Conservation (phyloP, 2,329 filamentous ascomycete genomes). For the Mycogone perniciosa region DNA sequence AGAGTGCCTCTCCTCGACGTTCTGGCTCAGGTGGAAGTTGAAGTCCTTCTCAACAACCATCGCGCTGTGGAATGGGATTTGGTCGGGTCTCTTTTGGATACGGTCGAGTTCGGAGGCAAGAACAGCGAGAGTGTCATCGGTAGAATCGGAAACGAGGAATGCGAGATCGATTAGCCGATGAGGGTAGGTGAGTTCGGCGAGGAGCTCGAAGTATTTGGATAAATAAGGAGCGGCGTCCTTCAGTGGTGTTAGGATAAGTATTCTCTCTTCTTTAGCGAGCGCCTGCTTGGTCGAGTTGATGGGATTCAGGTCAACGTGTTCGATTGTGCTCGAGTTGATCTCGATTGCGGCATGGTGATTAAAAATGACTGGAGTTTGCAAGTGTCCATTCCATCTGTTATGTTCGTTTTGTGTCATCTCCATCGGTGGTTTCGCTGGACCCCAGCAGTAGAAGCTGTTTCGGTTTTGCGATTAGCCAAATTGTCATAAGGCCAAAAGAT, state of each 20-base stretch:
- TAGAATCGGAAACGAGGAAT: constrained; percentile 88
- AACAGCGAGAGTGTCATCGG: constrained; percentile 84
- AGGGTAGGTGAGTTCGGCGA: constrained; percentile 85
- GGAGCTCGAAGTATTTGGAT: constrained; percentile 85
- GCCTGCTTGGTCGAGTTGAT: constrained; percentile 78
- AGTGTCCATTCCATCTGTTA: constrained; percentile 78
- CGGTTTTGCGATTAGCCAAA: constrained; percentile 7
- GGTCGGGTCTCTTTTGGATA: constrained; percentile 74
- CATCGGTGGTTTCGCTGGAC: constrained; percentile 90
- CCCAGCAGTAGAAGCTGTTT: constrained; percentile 91
- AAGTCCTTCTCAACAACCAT: constrained; percentile 91
- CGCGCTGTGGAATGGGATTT: constrained; percentile 78
- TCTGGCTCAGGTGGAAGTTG: constrained; percentile 65
- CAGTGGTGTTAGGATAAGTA: constrained; percentile 87
- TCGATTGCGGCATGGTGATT: constrained; percentile 88
- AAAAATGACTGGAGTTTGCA: constrained; percentile 90
- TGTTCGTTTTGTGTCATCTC: constrained; percentile 90
- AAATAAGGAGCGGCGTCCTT: constrained; percentile 82
- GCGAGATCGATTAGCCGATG: constrained; percentile 92
- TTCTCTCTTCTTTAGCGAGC: constrained; percentile 70
- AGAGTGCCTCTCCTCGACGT: constrained; percentile 74
- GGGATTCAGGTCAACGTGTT: constrained; percentile 75
- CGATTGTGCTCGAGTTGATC: constrained; percentile 74
- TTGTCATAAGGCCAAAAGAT: not conserved
- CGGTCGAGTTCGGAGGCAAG: constrained; percentile 80